phyloP scores from a whole-genome alignment of 1,284 basidiomycete species.

The Pulveroboletus sp. region DNA sequence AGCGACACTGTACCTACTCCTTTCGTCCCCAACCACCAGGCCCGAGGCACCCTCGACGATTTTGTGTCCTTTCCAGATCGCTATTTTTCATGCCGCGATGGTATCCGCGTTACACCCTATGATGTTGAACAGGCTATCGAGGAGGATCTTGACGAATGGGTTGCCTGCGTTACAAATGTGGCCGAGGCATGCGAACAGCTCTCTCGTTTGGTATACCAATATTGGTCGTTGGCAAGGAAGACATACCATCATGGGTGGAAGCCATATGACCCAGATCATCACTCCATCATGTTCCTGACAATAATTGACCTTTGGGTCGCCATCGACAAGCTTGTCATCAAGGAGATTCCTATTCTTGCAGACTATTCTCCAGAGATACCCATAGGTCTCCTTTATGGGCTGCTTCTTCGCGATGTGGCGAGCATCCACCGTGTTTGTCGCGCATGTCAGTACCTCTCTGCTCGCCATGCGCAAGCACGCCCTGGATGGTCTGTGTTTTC shows the following conservation, averaged over 20 bases:
- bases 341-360: neutral
- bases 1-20: too few relatives aligned
- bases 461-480: neutral
- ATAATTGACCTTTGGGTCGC: neutral
- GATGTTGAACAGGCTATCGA: neutral
- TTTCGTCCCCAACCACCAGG: neutral
- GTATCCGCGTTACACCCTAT: conserved; percentile 23
- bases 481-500: neutral
- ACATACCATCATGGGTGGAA: too few relatives aligned
- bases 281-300: neutral
- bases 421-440: neutral
- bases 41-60: conserved; percentile 9
- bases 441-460: neutral
- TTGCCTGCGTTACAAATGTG: neutral
- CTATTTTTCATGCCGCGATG: conserved; percentile 2
- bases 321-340: neutral
- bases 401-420: neutral
- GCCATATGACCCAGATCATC: neutral
- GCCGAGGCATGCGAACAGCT: neutral
- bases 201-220: too few relatives aligned
- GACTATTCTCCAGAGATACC: neutral
- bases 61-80: conserved; percentile 12
- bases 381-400: neutral
- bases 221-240: too few relatives aligned
- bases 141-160: neutral